These are phyloP conservation scores for Cyberlindnera maritima DNA, from an alignment of 805 yeast species.

Conservation along the genomic window DNA sequence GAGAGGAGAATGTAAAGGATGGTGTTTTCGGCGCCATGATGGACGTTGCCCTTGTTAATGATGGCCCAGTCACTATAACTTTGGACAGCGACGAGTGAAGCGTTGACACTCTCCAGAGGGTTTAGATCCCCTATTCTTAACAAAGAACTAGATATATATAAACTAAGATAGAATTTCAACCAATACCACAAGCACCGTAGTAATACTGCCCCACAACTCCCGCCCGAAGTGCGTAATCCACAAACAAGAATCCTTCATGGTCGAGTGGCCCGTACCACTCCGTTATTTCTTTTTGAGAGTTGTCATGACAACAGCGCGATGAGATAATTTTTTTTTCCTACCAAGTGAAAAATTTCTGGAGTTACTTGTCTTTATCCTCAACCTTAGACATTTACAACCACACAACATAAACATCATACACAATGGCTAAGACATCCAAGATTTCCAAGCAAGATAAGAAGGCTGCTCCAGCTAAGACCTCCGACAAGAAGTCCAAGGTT, in stretches of 20 bases:
- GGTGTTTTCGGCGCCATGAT: slow-evolving; percentile 97
- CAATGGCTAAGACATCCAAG: slow-evolving; percentile 27
- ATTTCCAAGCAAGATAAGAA: slow-evolving; percentile 21
- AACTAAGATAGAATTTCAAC: too few species aligned
- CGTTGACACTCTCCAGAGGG: background rate
- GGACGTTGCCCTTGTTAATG: slow-evolving; percentile 86
- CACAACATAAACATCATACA: background rate
- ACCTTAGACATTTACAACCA: background rate
- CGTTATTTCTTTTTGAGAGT: slow-evolving; percentile 7
- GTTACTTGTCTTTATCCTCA: background rate
- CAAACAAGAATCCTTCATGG: too few species aligned
- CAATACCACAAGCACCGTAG: too few species aligned
- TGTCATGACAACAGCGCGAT: slow-evolving; percentile 19
- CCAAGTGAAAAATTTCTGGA: slow-evolving; percentile 15
- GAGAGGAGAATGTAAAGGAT: slow-evolving; percentile 68
- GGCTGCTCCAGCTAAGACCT: slow-evolving; percentile 15
- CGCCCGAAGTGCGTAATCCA: too few species aligned
- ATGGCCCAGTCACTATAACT: slow-evolving; percentile 89
- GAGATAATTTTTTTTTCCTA: slow-evolving; percentile 17
- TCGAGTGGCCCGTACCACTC: background rate
- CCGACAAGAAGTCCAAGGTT: slow-evolving; percentile 24
- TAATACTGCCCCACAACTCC: too few species aligned
- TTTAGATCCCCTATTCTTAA: too few species aligned
- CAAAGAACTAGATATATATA: too few species aligned
- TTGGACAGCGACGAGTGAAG: slow-evolving; percentile 54